Evolutionary conservation across 352 stramenopile species (phyloP), one percentile per base, ranked within the genome.

Genomic region (Aphanomyces stellatus): DNA sequence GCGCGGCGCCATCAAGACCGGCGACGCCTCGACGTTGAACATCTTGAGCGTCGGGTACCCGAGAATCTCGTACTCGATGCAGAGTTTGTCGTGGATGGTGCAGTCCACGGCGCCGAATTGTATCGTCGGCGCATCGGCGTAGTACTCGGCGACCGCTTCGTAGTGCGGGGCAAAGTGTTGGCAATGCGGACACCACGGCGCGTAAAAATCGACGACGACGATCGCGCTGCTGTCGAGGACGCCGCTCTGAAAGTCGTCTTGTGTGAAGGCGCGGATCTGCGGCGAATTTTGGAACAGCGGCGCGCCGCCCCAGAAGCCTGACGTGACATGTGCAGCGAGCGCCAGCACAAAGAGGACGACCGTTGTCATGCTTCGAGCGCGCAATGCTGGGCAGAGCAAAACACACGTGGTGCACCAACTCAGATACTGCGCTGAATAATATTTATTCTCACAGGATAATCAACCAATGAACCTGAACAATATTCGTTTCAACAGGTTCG

Each of bases 151-250:
- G 25, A 93, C 71, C 53, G 79, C 82, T 46, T 93, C 86, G 72
- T 76, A 84, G 49, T 85, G 75, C 4, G 86, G 84, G 48, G 86
- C 86, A 42, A 95, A 90, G 31, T 87, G 59, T 61, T 79, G 78
- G 66, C 85, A 95, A 68, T 95, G 86, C 27, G 81, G 81, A 65
- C 86, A 95, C 86, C 84, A 93, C 7, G 86, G 82, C 40, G 86
- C 77, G 71, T 95, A 95, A 65, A 91, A 95, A 66, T 95, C 84
- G 30, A 95, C 75, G 42, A 92, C 53, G 84, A 84, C 93, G 27
- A 90, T 79, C 1, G 74, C 75, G 67, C 81, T 55, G 5, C 82
- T 79, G 69, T 79, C 62, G 69, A 85, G 79, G 10, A 65, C 63
- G n/a, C 73, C 69, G 62, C 81, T 89, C 53, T 51, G 77, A 49